phyloP scores from a whole-genome alignment of 2,329 filamentous ascomycete species.

The Fusarium proliferatum region DNA sequence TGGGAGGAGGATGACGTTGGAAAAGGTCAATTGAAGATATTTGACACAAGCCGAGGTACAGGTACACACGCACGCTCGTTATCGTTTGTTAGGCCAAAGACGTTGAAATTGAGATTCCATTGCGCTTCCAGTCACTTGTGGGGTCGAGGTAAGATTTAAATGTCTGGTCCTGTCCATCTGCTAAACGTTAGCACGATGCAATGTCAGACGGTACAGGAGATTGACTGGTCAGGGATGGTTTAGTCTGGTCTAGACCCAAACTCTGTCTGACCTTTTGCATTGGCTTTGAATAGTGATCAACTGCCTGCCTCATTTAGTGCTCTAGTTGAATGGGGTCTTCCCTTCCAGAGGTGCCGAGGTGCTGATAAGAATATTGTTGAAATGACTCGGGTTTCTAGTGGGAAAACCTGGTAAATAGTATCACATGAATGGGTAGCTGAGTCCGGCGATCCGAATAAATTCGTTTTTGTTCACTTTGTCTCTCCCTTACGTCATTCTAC shows the following conservation, averaged over 20 bases:
- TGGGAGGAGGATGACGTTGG: neutral
- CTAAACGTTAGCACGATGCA: neutral
- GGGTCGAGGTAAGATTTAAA: slow-evolving; percentile 3
- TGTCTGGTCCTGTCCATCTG: neutral
- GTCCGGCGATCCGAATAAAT: neutral
- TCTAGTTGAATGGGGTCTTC: neutral
- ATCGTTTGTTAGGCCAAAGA: neutral
- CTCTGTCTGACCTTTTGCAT: neutral
- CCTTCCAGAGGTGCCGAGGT: neutral
- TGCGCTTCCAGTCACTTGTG: slow-evolving; percentile 10
- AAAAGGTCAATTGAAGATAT: neutral
- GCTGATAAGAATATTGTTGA: neutral
- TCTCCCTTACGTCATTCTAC: neutral
- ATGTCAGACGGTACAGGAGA: neutral
- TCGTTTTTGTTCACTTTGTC: neutral
- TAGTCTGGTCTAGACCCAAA: slow-evolving; percentile 7
- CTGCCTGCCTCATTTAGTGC: neutral
- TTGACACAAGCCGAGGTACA: neutral
- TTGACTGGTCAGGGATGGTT: neutral
- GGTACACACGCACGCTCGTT: neutral
- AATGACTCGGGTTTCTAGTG: neutral
- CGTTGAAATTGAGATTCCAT: neutral
- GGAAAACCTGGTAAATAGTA: neutral
- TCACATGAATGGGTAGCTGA: neutral
- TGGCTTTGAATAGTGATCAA: neutral